Conservation (phyloP, 345 rosid genomes). For the sweet orange (Citrus sinensis) region DVS_A1.0 CM039163.1:33993001-33993500, state of each 20-base stretch:
- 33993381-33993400: not conserved
- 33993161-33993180: not conserved
- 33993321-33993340: not conserved
- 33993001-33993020: conserved; percentile 66
- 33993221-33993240: not conserved
- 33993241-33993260: not conserved
- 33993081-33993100: conserved; percentile 58
- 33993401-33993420: not conserved
- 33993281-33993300: not conserved
- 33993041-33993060: conserved; percentile 75
- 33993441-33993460: not conserved
- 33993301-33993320: not conserved
- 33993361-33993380: too few species aligned
- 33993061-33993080: conserved; percentile 80
- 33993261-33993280: not conserved
- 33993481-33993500: not conserved
- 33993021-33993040: conserved; percentile 65
- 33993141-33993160: not conserved
- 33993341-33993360: not conserved
- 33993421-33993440: not conserved
- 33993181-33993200: not conserved
- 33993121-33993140: not conserved
- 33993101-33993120: conserved; percentile 65
- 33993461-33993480: not conserved
- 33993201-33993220: not conserved